Evolutionary conservation across 768 basidiomycete species (phyloP), one percentile per base, ranked within the genome.

Genomic region (Lactarius hengduanensis): DNA sequence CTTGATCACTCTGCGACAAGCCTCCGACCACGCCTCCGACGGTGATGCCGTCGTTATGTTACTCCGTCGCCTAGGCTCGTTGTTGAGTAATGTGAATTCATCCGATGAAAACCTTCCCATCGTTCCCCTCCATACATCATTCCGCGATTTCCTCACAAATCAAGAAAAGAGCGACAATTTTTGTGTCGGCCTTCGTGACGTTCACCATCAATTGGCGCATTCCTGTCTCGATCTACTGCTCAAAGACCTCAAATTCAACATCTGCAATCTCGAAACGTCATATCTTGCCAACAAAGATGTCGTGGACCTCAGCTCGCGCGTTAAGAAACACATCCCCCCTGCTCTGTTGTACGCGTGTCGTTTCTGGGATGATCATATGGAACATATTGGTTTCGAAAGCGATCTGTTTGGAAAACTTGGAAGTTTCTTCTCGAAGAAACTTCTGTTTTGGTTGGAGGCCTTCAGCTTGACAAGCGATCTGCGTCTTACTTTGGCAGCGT

Each of bases 181-280:
- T 18, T 43, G 10, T 10, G 40, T 60, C 15, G 38, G 2, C 30
- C 59, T 60, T 26, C 7, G 22, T 10, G n/a, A 60, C 2, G 2
- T 26, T 3, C 59, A 60, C 45, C 34, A 0, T 20, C 28, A 38
- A 16, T 32, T 57, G 26, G 30, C 57, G 1, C 57, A 32, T 16
- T 40, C 40, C 15, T 40, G 38, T 40, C 38, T 60, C 40, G 15
- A 15, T 10, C 7, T 34, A 8, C 28, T 61, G 30, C 18, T 47
- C 9, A 2, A 32, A 9, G 11, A 16, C n/a, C 45, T 61, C 43
- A 40, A 45, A 3, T 61, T 61, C 45, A 61, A 61, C 11, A 61
- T 61, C 41, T 61, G 60, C 13, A 18, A 47, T 26, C 60, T 61
- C 18, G 60, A 61, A 28, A 30, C 38, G 1, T 61, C 60, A 32